A percentile compares a stretch with the other conserved stretches of the same genome.
Evolutionary conservation across 2,329 filamentous ascomycete genomes (phyloP).

Genomic region (Penicillium sclerotiorum): DNA sequence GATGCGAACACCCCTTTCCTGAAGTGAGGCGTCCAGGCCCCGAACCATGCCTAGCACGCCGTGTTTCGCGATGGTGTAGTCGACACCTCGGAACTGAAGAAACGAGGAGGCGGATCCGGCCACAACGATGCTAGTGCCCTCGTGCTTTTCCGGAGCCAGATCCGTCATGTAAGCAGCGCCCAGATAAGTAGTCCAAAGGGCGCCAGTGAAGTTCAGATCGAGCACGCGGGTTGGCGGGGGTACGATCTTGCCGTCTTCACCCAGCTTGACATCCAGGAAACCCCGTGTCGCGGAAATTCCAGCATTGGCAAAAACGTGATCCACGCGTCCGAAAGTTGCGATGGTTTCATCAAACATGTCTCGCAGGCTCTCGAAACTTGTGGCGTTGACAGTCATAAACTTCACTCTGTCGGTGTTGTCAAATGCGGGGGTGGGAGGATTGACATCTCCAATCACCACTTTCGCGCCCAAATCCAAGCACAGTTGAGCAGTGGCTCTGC

Average conservation of each 20-base stretch:
- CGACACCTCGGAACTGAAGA: slow-evolving; percentile 53
- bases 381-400: slow-evolving; percentile 53
- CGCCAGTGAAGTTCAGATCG: slow-evolving; percentile 56
- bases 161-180: slow-evolving; percentile 56
- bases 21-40: slow-evolving; percentile 45
- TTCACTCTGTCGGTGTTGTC: slow-evolving; percentile 29
- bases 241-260: slow-evolving; percentile 53
- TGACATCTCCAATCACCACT: slow-evolving; percentile 59
- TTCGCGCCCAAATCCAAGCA: slow-evolving; percentile 57
- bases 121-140: slow-evolving; percentile 53
- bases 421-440: slow-evolving; percentile 38
- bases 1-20: slow-evolving; percentile 49
- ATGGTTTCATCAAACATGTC: slow-evolving; percentile 56
- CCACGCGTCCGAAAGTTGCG: slow-evolving; percentile 45
- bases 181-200: slow-evolving; percentile 54
- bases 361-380: slow-evolving; percentile 54
- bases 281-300: background rate
- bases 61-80: slow-evolving; percentile 60
- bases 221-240: slow-evolving; percentile 48
- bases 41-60: slow-evolving; percentile 58
- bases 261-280: slow-evolving; percentile 43
- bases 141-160: slow-evolving; percentile 34
- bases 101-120: slow-evolving; percentile 56
- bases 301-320: slow-evolving; percentile 57
- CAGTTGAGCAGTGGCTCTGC: slow-evolving; percentile 57